These are phyloP conservation scores for Helicocarpus griseus DNA, from an alignment of 2,329 filamentous ascomycete genomes.

Conservation along the genomic window DNA sequence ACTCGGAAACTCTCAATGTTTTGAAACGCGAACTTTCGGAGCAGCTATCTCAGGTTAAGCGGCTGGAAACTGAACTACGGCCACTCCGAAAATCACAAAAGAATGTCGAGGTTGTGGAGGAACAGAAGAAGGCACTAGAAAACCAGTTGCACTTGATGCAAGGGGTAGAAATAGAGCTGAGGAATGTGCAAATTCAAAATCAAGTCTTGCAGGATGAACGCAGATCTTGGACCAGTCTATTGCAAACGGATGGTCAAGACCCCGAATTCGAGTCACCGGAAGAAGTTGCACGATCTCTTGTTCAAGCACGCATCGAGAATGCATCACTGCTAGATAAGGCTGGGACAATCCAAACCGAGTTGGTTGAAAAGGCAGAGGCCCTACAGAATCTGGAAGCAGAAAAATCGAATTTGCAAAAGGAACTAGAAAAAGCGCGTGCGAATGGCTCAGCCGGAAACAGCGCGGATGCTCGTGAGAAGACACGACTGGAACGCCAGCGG, in stretches of 20 bases:
- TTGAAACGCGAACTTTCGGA: slow-evolving; percentile 83
- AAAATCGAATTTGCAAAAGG: slow-evolving; percentile 51
- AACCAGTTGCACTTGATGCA: slow-evolving; percentile 67
- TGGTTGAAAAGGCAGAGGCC: slow-evolving; percentile 64
- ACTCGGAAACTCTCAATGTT: slow-evolving; percentile 73
- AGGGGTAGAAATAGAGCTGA: slow-evolving; percentile 63
- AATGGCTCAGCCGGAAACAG: slow-evolving; percentile 27
- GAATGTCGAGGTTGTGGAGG: slow-evolving; percentile 87
- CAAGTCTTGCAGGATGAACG: slow-evolving; percentile 84
- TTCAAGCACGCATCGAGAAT: slow-evolving; percentile 71
- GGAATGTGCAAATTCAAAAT: slow-evolving; percentile 70
- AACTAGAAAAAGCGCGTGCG: slow-evolving; percentile 61
- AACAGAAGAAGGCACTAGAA: slow-evolving; percentile 81
- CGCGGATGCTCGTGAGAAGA: slow-evolving; percentile 56
- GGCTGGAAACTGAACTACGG: slow-evolving; percentile 74
- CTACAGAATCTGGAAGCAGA: slow-evolving; percentile 65
- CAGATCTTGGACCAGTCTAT: slow-evolving; percentile 73
- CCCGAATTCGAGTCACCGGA: slow-evolving; percentile 81
- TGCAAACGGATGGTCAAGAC: slow-evolving; percentile 57
- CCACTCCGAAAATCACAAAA: slow-evolving; percentile 72
- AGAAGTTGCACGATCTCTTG: slow-evolving; percentile 70
- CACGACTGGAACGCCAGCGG: slow-evolving; percentile 76
- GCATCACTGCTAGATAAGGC: slow-evolving; percentile 71
- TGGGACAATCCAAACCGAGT: slow-evolving; percentile 68
- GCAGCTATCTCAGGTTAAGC: slow-evolving; percentile 83